Base-by-base conservation (phyloP, 768 basidiomycete genomes). In the Lentinula raphanica region DNA sequence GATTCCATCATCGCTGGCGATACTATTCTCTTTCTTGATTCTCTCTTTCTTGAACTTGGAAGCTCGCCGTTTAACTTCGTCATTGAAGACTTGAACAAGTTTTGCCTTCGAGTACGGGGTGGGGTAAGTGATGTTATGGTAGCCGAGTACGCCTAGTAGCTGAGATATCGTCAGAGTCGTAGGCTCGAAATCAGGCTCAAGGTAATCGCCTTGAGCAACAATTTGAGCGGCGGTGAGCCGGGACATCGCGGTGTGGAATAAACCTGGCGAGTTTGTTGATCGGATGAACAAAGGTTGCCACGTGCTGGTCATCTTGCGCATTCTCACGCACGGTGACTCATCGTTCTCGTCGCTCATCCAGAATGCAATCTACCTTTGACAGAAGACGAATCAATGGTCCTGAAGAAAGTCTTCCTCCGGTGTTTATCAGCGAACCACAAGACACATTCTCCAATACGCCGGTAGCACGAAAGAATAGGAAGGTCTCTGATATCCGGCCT, bases 331-430 rank as follows among this genome's bases (percentile, higher is more conserved):
- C 0, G 9, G 38, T 39, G 38, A 39, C 13, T 39, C 38, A 45
- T 21, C n/a, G 3, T 23, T 45, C 44, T 23, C 44, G n/a, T 13
- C 56, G 9, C 72, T 75, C 40, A 63, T 62, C 3, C n/a, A 23
- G 42, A 40, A 56, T 56, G 55, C 56, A 58, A 25, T 32, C 69
- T 65, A 74, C 73, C 54, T 85, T 90, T 67, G 96, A 98, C 79
- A 78, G 96, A 66, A 79, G 96, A 65, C 84, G 96, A 45, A 82
- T 94, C 58, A 92, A 92, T 63, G 96, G 94, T 0, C 96, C 96
- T 31, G 95, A 95, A 65, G 86, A 88, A 58, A 93, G 89, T 53
- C 78, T 75, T 59, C 71, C 85, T 4, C 92, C 91, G 2, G 60
- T 81, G 0, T 94, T 83, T 64, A 68, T 71, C 35, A 72, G 76